Percentiles rank a stretch among this genome's conserved stretches.
Evolutionary conservation across 768 basidiomycete species (phyloP).

Genomic region (Boletus coccyginus): DNA sequence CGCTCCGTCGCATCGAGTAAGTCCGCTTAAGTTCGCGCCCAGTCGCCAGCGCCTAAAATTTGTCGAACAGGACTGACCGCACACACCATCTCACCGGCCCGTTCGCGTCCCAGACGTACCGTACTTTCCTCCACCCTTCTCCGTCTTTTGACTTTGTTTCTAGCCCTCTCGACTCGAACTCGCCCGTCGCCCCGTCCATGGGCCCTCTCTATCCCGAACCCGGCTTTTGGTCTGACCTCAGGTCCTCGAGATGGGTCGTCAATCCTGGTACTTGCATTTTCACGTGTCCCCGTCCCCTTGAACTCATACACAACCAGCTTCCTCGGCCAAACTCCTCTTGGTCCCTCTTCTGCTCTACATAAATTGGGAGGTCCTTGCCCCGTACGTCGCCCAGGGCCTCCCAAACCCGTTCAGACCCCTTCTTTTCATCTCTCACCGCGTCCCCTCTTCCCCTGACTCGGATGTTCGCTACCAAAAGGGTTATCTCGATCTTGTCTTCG

Average conservation of each 20-base stretch:
- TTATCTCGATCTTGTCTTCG: conserved; percentile 72
- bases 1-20: no score
- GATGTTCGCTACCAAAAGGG: conserved; percentile 71
- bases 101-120: no score
- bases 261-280: conserved; percentile 50
- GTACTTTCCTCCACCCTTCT: background rate
- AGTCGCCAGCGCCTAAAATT: background rate
- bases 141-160: no score
- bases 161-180: background rate
- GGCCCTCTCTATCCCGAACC: background rate
- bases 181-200: conserved; percentile 20
- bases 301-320: conserved; percentile 36
- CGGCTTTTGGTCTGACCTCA: conserved; percentile 49
- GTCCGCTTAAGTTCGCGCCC: no score
- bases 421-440: conserved; percentile 67
- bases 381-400: conserved; percentile 44
- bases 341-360: conserved; percentile 57
- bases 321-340: conserved; percentile 65
- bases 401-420: conserved; percentile 73
- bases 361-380: conserved; percentile 59
- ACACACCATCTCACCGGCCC: no score
- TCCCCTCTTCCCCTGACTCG: conserved; percentile 48
- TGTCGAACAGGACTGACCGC: background rate
- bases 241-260: conserved; percentile 64
- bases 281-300: background rate